phyloP scores from a whole-genome alignment of 169 alveolate species.

The Plasmodium chabaudi region DNA sequence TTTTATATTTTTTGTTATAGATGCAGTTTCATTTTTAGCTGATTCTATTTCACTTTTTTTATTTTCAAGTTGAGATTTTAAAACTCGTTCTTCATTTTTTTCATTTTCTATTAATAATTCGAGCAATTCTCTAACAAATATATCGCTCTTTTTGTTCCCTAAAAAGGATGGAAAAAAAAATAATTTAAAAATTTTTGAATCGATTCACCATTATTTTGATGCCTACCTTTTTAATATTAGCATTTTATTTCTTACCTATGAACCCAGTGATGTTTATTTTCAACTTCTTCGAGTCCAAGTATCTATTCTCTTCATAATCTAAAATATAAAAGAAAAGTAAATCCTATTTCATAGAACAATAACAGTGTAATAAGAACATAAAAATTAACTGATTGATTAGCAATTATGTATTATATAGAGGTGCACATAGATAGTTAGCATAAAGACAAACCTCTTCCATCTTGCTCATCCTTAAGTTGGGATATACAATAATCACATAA shows the following conservation, averaged over 20 bases:
- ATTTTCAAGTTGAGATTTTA: conserved; percentile 9
- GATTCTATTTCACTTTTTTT: conserved; percentile 42
- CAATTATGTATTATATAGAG: too few relatives aligned
- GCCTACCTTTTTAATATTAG: background rate
- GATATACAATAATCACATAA: conserved; percentile 83
- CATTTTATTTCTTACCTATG: conserved; percentile 16
- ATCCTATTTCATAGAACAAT: background rate
- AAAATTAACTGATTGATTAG: too few relatives aligned
- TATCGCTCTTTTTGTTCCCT: conserved; percentile 61
- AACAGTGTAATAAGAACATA: background rate
- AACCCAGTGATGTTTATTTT: conserved; percentile 63
- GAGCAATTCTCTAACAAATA: conserved; percentile 34
- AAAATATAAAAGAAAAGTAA: background rate
- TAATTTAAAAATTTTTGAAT: background rate
- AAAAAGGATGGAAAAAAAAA: background rate
- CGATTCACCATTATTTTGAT: background rate
- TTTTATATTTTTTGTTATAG: conserved; percentile 19
- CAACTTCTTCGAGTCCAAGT: conserved; percentile 33
- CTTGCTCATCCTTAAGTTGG: conserved; percentile 81
- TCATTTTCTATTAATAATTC: conserved; percentile 37
- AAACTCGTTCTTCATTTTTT: conserved; percentile 13
- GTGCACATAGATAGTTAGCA: too few relatives aligned
- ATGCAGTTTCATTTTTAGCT: conserved; percentile 30
- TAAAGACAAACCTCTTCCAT: conserved; percentile 74
- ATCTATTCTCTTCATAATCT: conserved; percentile 42